A percentile compares a stretch with the other conserved stretches of the same genome.
These are phyloP conservation scores for Nephelium lappaceum DNA, from an alignment of 345 rosid genomes.

Conservation along the genomic window DNA sequence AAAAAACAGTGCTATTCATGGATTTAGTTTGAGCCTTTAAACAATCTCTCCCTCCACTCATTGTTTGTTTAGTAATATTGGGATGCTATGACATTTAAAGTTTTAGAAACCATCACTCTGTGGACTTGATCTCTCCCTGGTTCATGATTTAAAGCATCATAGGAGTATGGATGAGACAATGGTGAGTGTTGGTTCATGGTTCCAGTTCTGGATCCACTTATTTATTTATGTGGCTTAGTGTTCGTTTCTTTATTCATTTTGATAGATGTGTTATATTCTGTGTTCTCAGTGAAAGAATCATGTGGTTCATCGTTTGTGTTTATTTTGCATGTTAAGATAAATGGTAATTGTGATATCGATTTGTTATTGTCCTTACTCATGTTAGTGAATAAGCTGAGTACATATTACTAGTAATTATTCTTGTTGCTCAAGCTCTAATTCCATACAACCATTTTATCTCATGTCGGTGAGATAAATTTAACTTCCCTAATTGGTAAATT, in stretches of 20 bases:
- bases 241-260: not conserved
- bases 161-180: slow-evolving; percentile 74
- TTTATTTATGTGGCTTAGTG: not conserved
- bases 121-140: not conserved
- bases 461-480: too few relatives aligned
- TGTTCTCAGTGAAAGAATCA: not conserved
- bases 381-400: slow-evolving; percentile 75
- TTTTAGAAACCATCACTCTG: not conserved
- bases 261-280: slow-evolving; percentile 13
- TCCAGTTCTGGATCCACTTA: slow-evolving; percentile 15
- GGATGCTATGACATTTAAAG: not conserved
- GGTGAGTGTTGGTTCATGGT: slow-evolving; percentile 47
- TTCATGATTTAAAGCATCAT: not conserved
- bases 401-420: slow-evolving; percentile 81
- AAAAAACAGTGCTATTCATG: not conserved
- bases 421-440: slow-evolving; percentile 76
- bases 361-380: slow-evolving; percentile 31
- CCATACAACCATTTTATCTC: too few relatives aligned
- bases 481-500: too few relatives aligned
- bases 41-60: too few relatives aligned
- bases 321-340: slow-evolving; percentile 1
- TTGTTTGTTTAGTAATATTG: not conserved
- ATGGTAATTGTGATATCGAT: slow-evolving; percentile 10
- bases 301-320: slow-evolving; percentile 12
- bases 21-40: not conserved